These are phyloP conservation scores for Trifolium pratense DNA, from an alignment of 306 rosid genomes.

Conservation along the genomic window DNA sequence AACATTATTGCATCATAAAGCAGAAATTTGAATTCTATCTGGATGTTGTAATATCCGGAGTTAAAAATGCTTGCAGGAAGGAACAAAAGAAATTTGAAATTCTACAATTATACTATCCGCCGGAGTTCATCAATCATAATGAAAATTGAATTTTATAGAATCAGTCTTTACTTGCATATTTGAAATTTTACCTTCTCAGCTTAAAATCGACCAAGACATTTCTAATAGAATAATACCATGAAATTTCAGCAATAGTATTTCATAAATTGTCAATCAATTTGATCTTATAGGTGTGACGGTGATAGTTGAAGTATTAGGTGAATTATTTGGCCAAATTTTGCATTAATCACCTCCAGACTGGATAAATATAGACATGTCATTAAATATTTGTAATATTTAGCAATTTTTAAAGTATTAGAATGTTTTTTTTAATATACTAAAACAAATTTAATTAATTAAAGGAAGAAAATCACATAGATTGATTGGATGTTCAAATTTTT, in stretches of 20 bases:
- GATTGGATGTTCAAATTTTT: too few species aligned
- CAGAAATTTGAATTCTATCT: too few species aligned
- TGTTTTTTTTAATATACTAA: too few species aligned
- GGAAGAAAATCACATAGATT: too few species aligned
- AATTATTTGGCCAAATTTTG: slow-evolving; percentile 13
- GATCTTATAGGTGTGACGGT: slow-evolving; percentile 6
- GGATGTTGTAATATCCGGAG: too few species aligned
- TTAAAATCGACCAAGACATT: slow-evolving; percentile 23
- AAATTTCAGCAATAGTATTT: slow-evolving; percentile 3
- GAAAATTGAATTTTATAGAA: slow-evolving; percentile 26
- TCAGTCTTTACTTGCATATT: slow-evolving; percentile 13
- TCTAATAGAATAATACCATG: not conserved
- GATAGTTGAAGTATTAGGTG: slow-evolving; percentile 2
- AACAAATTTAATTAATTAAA: too few species aligned
- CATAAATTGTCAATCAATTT: slow-evolving; percentile 1
- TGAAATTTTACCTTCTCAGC: not conserved
- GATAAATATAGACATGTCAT: not conserved
- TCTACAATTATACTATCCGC: not conserved
- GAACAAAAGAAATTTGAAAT: slow-evolving; percentile 13
- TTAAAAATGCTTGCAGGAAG: slow-evolving; percentile 20
- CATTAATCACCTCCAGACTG: slow-evolving; percentile 5
- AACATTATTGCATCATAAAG: slow-evolving; percentile 14
- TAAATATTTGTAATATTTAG: too few species aligned
- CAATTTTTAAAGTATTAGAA: too few species aligned
- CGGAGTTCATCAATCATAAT: slow-evolving; percentile 8